phyloP scores from a whole-genome alignment of 768 basidiomycete species.

The Mrakia hoshinonis region DNA sequence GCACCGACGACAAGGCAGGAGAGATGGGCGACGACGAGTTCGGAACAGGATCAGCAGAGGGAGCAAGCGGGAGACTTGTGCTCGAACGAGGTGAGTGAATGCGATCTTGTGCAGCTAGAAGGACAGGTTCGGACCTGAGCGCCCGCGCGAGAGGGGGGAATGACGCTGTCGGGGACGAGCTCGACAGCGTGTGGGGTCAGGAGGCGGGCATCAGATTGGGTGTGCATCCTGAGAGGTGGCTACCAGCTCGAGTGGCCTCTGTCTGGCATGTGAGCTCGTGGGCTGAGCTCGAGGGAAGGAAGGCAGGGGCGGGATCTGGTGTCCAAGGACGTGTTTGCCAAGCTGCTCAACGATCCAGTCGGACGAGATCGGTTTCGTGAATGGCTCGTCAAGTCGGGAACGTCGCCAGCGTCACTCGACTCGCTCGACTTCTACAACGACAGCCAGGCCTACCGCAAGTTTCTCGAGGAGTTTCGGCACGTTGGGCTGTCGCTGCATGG shows the following conservation, averaged over 20 bases:
- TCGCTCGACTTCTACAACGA: background rate
- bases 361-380: conserved; percentile 2
- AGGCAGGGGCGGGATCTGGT: background rate
- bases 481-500: background rate
- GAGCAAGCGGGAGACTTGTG: background rate
- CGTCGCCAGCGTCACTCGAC: background rate
- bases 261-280: no score
- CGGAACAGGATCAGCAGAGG: background rate
- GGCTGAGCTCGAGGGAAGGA: no score
- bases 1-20: background rate
- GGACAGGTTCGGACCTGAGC: background rate
- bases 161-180: no score
- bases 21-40: conserved; percentile 1
- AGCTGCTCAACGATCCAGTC: background rate
- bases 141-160: no score
- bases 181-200: no score
- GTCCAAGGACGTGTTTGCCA: background rate
- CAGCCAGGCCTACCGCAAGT: background rate
- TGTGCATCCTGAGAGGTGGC: no score
- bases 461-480: background rate
- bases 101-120: background rate
- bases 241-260: no score
- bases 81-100: conserved; percentile 1
- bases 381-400: background rate
- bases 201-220: no score